A percentile compares a stretch with the other conserved stretches of the same genome.
Conservation (phyloP, 306 rosid genomes). For the Quercus variabilis region DNA sequence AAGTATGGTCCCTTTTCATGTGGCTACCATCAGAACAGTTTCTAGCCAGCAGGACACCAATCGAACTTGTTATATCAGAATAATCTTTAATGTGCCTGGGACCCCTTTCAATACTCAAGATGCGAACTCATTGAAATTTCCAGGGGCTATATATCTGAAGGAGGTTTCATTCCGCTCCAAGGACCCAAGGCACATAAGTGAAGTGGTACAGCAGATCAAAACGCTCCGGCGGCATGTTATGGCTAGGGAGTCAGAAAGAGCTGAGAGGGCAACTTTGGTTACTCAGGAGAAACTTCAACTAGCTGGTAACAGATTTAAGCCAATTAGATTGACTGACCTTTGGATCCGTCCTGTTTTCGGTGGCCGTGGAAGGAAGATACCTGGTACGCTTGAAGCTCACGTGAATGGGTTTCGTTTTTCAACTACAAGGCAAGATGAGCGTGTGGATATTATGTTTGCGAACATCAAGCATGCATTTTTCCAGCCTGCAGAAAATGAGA, state of each 20-base stretch:
- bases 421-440: conserved; percentile 85
- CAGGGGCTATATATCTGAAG: conserved; percentile 77
- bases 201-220: conserved; percentile 79
- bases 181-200: conserved; percentile 83
- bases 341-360: conserved; percentile 93
- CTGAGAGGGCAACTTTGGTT: conserved; percentile 93
- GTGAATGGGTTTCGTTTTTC: conserved; percentile 85
- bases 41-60: conserved; percentile 70
- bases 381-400: conserved; percentile 93
- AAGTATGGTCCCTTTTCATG: conserved; percentile 90
- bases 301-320: conserved; percentile 89
- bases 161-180: conserved; percentile 96
- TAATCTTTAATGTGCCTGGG: conserved; percentile 84
- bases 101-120: conserved; percentile 88
- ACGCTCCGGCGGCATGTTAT: conserved; percentile 80
- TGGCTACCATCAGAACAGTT: conserved; percentile 82
- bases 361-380: conserved; percentile 92
- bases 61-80: conserved; percentile 53
- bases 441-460: conserved; percentile 77
- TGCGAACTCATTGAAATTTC: conserved; percentile 58
- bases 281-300: conserved; percentile 93
- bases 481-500: conserved; percentile 97
- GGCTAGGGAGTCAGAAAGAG: conserved; percentile 90
- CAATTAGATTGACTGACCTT: conserved; percentile 73
- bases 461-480: conserved; percentile 89